phyloP scores from a whole-genome alignment of 2,329 filamentous ascomycete genomes.

The Trichothecium sympodiale region DNA sequence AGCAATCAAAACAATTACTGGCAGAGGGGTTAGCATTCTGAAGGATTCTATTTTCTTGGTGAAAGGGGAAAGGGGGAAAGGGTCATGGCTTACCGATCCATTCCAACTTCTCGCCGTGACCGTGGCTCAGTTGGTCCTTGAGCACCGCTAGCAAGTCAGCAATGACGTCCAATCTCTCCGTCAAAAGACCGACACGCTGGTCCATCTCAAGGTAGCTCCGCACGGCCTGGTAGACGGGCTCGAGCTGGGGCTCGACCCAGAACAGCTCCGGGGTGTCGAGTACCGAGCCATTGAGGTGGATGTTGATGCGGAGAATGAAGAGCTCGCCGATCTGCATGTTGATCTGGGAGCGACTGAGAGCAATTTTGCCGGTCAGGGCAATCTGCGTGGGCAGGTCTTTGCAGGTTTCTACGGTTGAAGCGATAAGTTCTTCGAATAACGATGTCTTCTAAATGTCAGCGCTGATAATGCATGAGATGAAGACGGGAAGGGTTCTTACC shows the following conservation, averaged over 20 bases:
- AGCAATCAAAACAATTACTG: slow-evolving; percentile 90
- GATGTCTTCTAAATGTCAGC: slow-evolving; percentile 50
- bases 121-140: slow-evolving; percentile 86
- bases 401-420: slow-evolving; percentile 84
- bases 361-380: slow-evolving; percentile 83
- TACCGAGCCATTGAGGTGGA: slow-evolving; percentile 92
- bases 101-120: slow-evolving; percentile 79
- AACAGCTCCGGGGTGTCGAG: slow-evolving; percentile 95
- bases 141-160: slow-evolving; percentile 79
- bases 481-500: slow-evolving; percentile 27
- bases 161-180: slow-evolving; percentile 82
- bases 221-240: slow-evolving; percentile 93
- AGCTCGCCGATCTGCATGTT: slow-evolving; percentile 99
- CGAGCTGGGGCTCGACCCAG: slow-evolving; percentile 95
- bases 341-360: slow-evolving; percentile 78
- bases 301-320: slow-evolving; percentile 95
- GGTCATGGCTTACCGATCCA: slow-evolving; percentile 74
- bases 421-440: slow-evolving; percentile 89
- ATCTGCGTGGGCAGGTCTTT: slow-evolving; percentile 91
- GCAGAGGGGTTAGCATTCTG: slow-evolving; percentile 6
- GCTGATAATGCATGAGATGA: not conserved
- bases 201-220: slow-evolving; percentile 97
- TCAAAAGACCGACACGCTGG: slow-evolving; percentile 80
- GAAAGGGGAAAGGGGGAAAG: too few species aligned
- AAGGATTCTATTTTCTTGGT: too few species aligned